Conservation (phyloP, 2,329 filamentous ascomycete genomes). For the Pestalotiopsis sp. region DNA sequence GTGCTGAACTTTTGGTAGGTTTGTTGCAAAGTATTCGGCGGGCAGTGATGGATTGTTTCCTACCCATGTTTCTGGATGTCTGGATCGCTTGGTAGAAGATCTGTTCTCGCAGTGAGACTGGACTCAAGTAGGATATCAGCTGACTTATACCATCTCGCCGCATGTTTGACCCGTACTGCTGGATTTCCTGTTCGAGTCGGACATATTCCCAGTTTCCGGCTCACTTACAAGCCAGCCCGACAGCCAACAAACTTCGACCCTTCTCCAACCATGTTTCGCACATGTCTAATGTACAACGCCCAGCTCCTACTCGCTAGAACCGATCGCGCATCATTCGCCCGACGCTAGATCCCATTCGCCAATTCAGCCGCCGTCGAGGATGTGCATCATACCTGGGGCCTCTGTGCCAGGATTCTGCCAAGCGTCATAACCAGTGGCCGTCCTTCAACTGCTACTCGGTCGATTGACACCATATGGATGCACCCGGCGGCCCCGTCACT, state of each 20-base stretch:
- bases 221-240: neutral
- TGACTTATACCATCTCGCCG: neutral
- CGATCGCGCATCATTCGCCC: neutral
- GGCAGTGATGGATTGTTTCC: no score
- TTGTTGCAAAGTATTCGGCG: neutral
- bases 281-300: neutral
- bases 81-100: neutral
- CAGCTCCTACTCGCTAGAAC: neutral
- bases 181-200: neutral
- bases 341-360: neutral
- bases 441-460: neutral
- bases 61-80: neutral
- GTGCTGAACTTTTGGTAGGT: neutral
- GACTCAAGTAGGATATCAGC: neutral
- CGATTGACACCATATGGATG: neutral
- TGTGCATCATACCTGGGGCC: neutral
- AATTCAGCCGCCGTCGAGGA: neutral
- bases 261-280: neutral
- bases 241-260: neutral
- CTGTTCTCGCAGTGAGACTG: neutral
- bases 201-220: neutral
- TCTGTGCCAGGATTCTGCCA: neutral
- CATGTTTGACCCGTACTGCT: neutral
- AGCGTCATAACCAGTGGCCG: neutral
- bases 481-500: neutral